These are phyloP conservation scores for Trametes hirsuta DNA, from an alignment of 1,284 basidiomycete species.

Conservation along the genomic window DNA sequence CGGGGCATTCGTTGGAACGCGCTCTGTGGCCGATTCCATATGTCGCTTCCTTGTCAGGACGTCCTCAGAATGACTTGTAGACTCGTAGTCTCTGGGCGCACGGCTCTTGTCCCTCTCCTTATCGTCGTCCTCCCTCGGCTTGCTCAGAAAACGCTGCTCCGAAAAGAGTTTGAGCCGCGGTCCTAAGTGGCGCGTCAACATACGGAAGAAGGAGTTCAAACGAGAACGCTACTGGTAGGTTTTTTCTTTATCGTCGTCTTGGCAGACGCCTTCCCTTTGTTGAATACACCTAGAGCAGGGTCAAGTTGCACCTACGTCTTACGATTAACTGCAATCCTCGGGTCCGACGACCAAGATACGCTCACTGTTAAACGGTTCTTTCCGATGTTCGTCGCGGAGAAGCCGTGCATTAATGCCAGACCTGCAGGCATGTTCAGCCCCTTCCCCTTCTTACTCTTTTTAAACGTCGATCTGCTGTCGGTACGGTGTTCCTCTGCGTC, in stretches of 20 bases:
- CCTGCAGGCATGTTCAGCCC: constrained; percentile 43
- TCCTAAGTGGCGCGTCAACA: constrained; percentile 5
- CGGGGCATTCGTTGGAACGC: too few relatives aligned
- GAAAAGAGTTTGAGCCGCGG: constrained; percentile 43
- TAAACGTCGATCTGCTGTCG: constrained; percentile 25
- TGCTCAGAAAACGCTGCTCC: constrained; percentile 53
- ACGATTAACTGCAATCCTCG: neutral
- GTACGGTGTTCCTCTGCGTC: constrained; percentile 7
- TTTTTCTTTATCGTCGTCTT: constrained; percentile 36
- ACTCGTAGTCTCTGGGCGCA: neutral
- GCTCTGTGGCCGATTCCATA: too few relatives aligned
- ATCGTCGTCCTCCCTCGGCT: neutral
- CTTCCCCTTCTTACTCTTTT: constrained; percentile 40
- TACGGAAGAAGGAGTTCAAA: neutral
- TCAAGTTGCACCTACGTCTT: constrained; percentile 48
- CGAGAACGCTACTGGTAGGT: constrained; percentile 13
- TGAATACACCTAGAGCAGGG: constrained; percentile 64
- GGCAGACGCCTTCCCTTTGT: constrained; percentile 68
- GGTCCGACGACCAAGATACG: neutral
- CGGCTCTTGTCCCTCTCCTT: too few relatives aligned
- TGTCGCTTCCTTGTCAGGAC: too few relatives aligned
- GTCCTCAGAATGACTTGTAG: too few relatives aligned
- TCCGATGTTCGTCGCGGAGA: constrained; percentile 70
- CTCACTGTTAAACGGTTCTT: constrained; percentile 71
- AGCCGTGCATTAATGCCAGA: constrained; percentile 75